A percentile compares a stretch with the other conserved stretches of the same genome.
Evolutionary conservation across 495 filamentous ascomycete genomes (phyloP).

Genomic region (Penicillium chermesinum): DNA sequence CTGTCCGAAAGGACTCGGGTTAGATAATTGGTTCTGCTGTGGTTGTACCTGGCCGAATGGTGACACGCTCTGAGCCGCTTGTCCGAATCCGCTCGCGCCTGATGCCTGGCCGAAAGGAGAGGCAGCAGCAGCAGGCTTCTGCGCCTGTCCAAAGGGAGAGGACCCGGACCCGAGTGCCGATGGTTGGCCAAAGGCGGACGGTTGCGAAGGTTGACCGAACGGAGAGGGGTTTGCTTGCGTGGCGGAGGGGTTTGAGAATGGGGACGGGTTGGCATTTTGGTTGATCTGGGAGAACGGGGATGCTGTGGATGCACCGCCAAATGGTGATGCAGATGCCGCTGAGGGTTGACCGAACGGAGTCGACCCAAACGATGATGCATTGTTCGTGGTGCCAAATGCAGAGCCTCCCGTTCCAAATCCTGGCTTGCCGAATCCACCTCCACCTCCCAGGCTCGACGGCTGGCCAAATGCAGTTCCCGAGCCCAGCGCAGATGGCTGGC

Average conservation of each 20-base stretch:
- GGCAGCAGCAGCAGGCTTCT: constrained; percentile 19
- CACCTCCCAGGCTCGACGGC: constrained; percentile 27
- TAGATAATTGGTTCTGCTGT: constrained; percentile 12
- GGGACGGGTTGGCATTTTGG: constrained; percentile 1
- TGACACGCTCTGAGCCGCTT: constrained; percentile 14
- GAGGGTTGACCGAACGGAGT: constrained; percentile 34
- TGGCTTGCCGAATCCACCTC: constrained; percentile 31
- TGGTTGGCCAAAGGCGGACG: constrained; percentile 13
- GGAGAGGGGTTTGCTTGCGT: constrained; percentile 5
- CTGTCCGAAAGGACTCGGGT: constrained; percentile 33
- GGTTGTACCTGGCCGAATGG: constrained; percentile 12
- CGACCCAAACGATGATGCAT: constrained; percentile 25
- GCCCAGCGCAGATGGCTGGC: constrained; percentile 5
- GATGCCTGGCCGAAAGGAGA: constrained; percentile 18
- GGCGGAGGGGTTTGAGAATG: not conserved
- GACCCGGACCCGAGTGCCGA: constrained; percentile 1
- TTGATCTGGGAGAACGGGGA: not conserved
- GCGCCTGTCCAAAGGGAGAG: constrained; percentile 7
- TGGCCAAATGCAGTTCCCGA: constrained; percentile 27
- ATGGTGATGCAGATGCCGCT: constrained; percentile 5
- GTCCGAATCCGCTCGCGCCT: constrained; percentile 23
- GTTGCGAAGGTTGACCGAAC: constrained; percentile 17
- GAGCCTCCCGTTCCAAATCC: constrained; percentile 11
- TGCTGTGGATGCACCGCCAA: not conserved
- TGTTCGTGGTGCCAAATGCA: constrained; percentile 26